These are phyloP conservation scores for Coemansia sp. DNA, from an alignment of 192 early-diverging fungal genomes.

Conservation along the genomic window DNA sequence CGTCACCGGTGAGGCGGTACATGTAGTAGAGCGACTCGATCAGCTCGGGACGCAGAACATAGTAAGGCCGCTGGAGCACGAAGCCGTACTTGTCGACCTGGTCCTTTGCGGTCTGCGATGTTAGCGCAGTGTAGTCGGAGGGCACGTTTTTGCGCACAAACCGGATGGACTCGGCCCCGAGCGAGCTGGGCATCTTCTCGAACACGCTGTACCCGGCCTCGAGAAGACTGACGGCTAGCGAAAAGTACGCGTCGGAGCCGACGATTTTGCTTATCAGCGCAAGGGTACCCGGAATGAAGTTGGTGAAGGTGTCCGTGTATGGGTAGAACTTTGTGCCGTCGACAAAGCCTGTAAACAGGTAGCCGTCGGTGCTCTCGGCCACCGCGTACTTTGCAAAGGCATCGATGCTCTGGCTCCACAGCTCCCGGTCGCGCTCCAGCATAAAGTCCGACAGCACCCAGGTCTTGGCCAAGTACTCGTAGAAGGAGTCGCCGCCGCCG, in stretches of 20 bases:
- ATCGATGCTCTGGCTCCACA: conserved; percentile 54
- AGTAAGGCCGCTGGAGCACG: conserved; percentile 37
- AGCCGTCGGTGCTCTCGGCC: conserved; percentile 33
- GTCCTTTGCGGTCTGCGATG: background rate
- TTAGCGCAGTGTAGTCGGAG: conserved; percentile 28
- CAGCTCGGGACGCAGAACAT: conserved; percentile 80
- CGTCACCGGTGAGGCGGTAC: conserved; percentile 71
- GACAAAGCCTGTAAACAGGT: conserved; percentile 41
- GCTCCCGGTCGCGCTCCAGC: conserved; percentile 49
- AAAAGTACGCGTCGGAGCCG: conserved; percentile 44
- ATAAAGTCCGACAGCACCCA: conserved; percentile 72
- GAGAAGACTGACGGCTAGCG: conserved; percentile 33
- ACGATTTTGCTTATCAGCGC: conserved; percentile 46
- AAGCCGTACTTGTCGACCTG: conserved; percentile 38
- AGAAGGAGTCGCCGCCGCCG: conserved; percentile 88
- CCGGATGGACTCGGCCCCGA: conserved; percentile 44
- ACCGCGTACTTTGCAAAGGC: conserved; percentile 32
- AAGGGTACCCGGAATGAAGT: conserved; percentile 52
- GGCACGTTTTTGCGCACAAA: conserved; percentile 50
- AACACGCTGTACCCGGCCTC: conserved; percentile 47
- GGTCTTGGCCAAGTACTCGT: conserved; percentile 92
- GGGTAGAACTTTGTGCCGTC: conserved; percentile 51
- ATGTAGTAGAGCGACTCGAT: conserved; percentile 73
- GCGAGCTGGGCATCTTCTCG: conserved; percentile 38
- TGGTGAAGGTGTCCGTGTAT: conserved; percentile 47